Evolutionary conservation across 306 rosid species (phyloP), one percentile per base, ranked within the genome.

Genomic region (Medicago lupulina): DNA sequence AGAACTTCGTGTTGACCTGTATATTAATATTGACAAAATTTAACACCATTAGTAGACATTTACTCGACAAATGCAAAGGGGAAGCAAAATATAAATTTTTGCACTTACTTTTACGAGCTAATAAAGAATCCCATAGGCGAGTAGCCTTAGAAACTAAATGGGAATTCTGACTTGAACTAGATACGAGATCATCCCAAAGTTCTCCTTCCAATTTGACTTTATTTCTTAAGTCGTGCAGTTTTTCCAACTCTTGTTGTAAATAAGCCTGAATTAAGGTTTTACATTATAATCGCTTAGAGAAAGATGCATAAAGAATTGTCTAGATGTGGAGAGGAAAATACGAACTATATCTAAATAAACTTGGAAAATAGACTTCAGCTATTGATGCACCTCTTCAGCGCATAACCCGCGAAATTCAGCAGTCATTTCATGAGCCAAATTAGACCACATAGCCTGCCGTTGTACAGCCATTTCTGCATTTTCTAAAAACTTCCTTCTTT

Each of bases 121-220:
- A 88, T 82, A 96, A 89, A 38, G 99, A 96, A 73, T 96, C 99
- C 99, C 99, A 96, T 76, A 96, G 68, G 38, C 98, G 97, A 71
- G 97, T 96, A 83, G 99, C 99, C 84, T 96, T 96, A 4, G 93
- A 85, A 73, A 96, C 99, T 81, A 96, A 87, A 88, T 96, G 99
- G 65, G 99, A 90, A 84, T 92, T 96, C 83, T 92, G 99, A 85
- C 99, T 92, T 41, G 99, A 96, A 80, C 96, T 92, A 43, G 99
- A 96, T 67, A 96, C 97, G 46, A 96, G 99, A 75, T 96, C 99
- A 63, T 96, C 99, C 99, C 98, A 96, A 2, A 88, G 91, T 74
- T 96, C 98, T 82, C 98, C 98, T 89, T 96, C 99, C 86, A 92
- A 84, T 91, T 96, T 96, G 81, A 96, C 97, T 85, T 92, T 92